Evolutionary conservation across 306 rosid species (phyloP).

Genomic region (Myrica gale): DNA sequence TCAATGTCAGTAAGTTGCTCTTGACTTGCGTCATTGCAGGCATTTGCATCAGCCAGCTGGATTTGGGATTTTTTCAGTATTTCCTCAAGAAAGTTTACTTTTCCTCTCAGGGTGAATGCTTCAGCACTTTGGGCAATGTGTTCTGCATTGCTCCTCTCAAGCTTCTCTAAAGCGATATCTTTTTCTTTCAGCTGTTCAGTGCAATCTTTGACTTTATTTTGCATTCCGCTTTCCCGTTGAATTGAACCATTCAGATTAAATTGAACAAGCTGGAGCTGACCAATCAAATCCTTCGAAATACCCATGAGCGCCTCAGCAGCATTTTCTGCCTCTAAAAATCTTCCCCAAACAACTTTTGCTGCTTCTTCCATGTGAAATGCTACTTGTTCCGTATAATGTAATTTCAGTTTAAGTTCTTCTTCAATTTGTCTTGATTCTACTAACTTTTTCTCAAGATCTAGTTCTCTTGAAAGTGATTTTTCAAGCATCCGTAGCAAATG

Average conservation of each 20-base stretch:
- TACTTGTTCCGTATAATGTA: constrained; percentile 73
- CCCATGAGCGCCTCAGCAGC: constrained; percentile 75
- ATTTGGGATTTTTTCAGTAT: constrained; percentile 42
- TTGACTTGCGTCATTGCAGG: constrained; percentile 44
- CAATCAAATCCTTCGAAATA: constrained; percentile 68
- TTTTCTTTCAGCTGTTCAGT: constrained; percentile 51
- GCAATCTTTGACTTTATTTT: constrained; percentile 42
- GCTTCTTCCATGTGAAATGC: constrained; percentile 80
- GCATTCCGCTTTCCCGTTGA: constrained; percentile 65
- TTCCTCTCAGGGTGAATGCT: constrained; percentile 53
- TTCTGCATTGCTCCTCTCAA: constrained; percentile 40
- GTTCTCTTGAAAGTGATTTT: constrained; percentile 85
- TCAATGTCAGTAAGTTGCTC: constrained; percentile 63
- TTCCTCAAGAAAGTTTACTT: constrained; percentile 52
- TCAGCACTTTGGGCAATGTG: constrained; percentile 47
- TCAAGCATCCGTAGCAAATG: constrained; percentile 85
- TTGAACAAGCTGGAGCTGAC: constrained; percentile 66
- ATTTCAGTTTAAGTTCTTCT: constrained; percentile 68
- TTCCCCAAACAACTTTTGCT: constrained; percentile 90
- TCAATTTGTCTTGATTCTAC: constrained; percentile 68
- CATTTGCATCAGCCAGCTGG: constrained; percentile 41
- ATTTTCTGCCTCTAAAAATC: constrained; percentile 96
- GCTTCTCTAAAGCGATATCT: constrained; percentile 50
- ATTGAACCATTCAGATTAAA: constrained; percentile 52
- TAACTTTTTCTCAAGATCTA: constrained; percentile 78